A percentile compares a stretch with the other conserved stretches of the same genome.
These are phyloP conservation scores for Claviceps paspali DNA, from an alignment of 2,329 filamentous ascomycete species.

Conservation along the genomic window DNA sequence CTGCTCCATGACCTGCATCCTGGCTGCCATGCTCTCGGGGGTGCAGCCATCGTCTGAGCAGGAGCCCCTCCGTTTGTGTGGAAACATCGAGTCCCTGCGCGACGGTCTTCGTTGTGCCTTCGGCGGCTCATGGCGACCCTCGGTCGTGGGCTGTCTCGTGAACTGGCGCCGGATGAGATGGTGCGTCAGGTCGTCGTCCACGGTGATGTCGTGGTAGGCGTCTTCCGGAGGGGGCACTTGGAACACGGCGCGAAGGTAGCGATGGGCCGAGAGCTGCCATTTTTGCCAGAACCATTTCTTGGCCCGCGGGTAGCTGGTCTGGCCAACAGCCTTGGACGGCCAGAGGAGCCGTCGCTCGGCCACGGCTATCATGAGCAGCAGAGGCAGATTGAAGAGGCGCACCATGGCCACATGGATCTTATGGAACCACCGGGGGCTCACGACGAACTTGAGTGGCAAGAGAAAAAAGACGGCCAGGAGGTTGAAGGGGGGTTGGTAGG, in stretches of 20 bases:
- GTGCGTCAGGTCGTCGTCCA: conserved; percentile 42
- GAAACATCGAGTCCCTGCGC: conserved; percentile 43
- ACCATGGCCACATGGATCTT: conserved; percentile 73
- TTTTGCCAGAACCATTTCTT: conserved; percentile 47
- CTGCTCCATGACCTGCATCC: conserved; percentile 35
- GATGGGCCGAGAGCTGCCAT: conserved; percentile 53
- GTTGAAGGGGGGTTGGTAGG: conserved; percentile 73
- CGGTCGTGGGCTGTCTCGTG: conserved; percentile 27
- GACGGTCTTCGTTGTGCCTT: conserved; percentile 17
- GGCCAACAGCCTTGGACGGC: conserved; percentile 18
- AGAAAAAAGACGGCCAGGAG: conserved; percentile 60
- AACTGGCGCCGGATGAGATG: conserved; percentile 45
- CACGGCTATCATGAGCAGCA: conserved; percentile 55
- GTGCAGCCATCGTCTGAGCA: conserved; percentile 30
- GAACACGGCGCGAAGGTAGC: conserved; percentile 59
- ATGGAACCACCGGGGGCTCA: conserved; percentile 76
- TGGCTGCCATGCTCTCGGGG: conserved; percentile 25
- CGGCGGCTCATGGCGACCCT: conserved; percentile 8
- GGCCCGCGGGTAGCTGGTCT: conserved; percentile 10
- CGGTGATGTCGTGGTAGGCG: conserved; percentile 39
- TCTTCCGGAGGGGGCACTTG: conserved; percentile 52
- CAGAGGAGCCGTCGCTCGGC: conserved; percentile 58
- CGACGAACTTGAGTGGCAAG: conserved; percentile 61
- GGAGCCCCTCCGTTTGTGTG: conserved; percentile 31
- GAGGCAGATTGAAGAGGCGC: conserved; percentile 57